phyloP scores from a whole-genome alignment of 2,329 filamentous ascomycete genomes.

The Microdochium trichocladiopsis region DNA sequence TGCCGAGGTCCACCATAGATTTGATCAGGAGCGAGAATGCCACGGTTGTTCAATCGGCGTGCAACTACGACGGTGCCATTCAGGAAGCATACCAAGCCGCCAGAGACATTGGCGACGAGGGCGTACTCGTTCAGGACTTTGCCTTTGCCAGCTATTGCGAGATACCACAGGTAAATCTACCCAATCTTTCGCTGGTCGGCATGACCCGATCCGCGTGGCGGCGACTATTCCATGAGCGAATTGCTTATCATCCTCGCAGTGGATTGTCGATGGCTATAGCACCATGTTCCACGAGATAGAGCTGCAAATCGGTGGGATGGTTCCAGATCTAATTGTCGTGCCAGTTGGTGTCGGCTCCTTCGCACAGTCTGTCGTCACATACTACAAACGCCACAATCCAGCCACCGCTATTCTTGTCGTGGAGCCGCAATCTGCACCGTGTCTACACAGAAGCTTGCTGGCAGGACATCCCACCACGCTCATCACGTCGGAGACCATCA shows the following conservation, averaged over 20 bases:
- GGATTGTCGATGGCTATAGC: constrained; percentile 70
- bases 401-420: constrained; percentile 46
- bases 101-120: constrained; percentile 26
- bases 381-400: constrained; percentile 43
- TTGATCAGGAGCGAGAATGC: constrained; percentile 57
- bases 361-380: constrained; percentile 57
- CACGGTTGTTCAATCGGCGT: constrained; percentile 41
- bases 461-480: constrained; percentile 20
- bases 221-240: not conserved
- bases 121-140: constrained; percentile 60
- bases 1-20: constrained; percentile 42
- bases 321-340: constrained; percentile 41
- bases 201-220: too few relatives aligned
- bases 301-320: constrained; percentile 38
- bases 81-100: constrained; percentile 34
- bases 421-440: constrained; percentile 37
- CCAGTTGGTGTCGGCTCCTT: constrained; percentile 68
- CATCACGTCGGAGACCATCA: constrained; percentile 27
- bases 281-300: constrained; percentile 65
- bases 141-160: constrained; percentile 58
- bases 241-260: constrained; percentile 25
- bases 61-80: constrained; percentile 58
- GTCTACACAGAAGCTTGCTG: constrained; percentile 31
- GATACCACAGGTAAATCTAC: constrained; percentile 43
- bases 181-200: too few relatives aligned